phyloP scores from a whole-genome alignment of 441 rosid species.

The Pelargonium exstipulatum region DNA sequence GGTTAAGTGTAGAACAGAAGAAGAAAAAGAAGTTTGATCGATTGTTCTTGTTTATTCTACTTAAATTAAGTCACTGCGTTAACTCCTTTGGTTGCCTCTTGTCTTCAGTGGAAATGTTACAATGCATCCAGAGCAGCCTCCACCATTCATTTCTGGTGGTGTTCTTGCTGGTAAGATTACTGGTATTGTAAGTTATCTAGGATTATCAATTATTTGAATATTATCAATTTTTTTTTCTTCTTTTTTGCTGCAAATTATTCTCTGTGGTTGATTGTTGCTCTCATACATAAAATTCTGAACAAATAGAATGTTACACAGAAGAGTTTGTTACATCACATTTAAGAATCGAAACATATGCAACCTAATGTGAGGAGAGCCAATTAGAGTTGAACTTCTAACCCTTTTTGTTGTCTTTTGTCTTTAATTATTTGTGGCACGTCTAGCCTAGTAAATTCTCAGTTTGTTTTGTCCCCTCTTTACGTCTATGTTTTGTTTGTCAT shows the following conservation, averaged over 20 bases:
- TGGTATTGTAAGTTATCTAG: not conserved
- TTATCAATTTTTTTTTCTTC: not conserved
- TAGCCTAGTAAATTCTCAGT: not conserved
- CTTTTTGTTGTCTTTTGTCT: not conserved
- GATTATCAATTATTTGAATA: slow-evolving; percentile 5
- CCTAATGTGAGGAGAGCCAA: not conserved
- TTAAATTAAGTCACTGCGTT: slow-evolving; percentile 8
- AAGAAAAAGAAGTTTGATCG: not conserved
- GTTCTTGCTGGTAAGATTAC: slow-evolving; percentile 78
- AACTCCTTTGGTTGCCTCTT: slow-evolving; percentile 21
- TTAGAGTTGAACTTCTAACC: not conserved
- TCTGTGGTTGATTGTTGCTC: not conserved
- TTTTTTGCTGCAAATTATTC: too few species aligned
- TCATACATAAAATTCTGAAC: not conserved
- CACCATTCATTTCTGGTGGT: slow-evolving; percentile 69
- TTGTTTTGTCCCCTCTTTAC: not conserved
- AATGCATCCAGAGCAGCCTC: slow-evolving; percentile 42
- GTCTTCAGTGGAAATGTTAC: slow-evolving; percentile 75
- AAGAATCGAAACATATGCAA: not conserved
- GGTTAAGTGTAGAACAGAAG: slow-evolving; percentile 10
- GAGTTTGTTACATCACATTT: not conserved
- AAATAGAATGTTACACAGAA: not conserved
- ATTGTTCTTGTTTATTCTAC: not conserved
- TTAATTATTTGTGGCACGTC: not conserved
- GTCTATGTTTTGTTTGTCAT: too few species aligned